Evolutionary conservation across 1,284 basidiomycete genomes (phyloP), one percentile per base, ranked within the genome.

Genomic region (Ganoderma resinaceum): DNA sequence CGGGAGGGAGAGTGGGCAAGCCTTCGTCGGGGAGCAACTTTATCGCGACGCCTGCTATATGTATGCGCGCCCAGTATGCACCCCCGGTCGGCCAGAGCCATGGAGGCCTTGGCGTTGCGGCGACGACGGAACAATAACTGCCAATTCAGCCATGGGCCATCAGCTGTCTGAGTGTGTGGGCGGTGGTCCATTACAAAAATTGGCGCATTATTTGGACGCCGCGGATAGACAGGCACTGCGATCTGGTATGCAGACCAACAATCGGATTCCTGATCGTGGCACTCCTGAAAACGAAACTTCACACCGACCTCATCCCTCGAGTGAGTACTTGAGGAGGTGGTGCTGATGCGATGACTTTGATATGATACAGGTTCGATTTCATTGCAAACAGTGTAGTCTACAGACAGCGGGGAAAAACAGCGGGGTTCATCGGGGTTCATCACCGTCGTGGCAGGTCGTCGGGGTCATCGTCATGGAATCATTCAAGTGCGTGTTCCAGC

Each of bases 391-490:
- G 37, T 12, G 23, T 35, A 29, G 14, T 18, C n/a, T 60, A 60
- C 58, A 59, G 37, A 35, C 20, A 59, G 29, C 23, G 52, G 52
- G n/a, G 31, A 55, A 55, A 33, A 26, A 33, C 23, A 14, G 16
- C n/a, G n/a, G n/a, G n/a, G n/a, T n/a, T n/a, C n/a, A n/a, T n/a
- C 58, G 37, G 58, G 23, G 35, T 38, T 59, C 58, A 16, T 60
- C 37, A 29, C 58, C 37, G 35, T 60, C 58, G 52, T 55, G 52
- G 52, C 14, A n/a, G 33, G 58, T 60, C 58, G 58, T 60, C 37
- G 29, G 26, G 23, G 3, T 26, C 9, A 60, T 29, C 58, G 23
- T 58, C 55, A 49, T n/a, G n/a, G n/a, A 49, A 49, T 49, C 46
- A 49, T 49, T 35, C 43, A 26, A n/a, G 23, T 11, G n/a, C 46